Evolutionary conservation across 169 alveolate species (phyloP).

Genomic region (Blepharisma undulans): DNA sequence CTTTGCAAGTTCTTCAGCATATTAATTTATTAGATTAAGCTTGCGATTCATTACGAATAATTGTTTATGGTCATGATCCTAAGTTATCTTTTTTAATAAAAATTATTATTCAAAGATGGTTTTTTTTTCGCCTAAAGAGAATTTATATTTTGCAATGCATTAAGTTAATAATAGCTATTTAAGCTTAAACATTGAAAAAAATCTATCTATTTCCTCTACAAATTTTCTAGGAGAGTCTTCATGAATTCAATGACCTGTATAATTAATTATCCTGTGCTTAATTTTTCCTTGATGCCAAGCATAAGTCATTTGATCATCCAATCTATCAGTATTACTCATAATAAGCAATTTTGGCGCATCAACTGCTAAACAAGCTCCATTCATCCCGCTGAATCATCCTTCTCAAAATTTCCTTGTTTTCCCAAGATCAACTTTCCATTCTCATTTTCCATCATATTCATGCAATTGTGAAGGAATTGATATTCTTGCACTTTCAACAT

Average conservation of each 20-base stretch:
- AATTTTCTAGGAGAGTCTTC: slow-evolving; percentile 80
- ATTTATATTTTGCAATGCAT: no score
- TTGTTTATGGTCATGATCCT: no score
- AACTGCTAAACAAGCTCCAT: slow-evolving; percentile 74
- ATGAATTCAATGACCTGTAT: slow-evolving; percentile 87
- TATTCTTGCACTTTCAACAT: slow-evolving; percentile 84
- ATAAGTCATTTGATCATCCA: slow-evolving; percentile 88
- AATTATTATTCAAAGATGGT: background rate
- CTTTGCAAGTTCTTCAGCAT: no score
- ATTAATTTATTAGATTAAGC: no score
- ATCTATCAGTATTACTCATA: slow-evolving; percentile 87
- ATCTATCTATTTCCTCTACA: background rate
- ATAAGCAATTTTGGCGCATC: slow-evolving; percentile 79
- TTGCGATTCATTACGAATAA: no score
- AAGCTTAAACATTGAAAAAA: background rate
- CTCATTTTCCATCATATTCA: slow-evolving; percentile 63
- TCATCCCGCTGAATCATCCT: slow-evolving; percentile 90
- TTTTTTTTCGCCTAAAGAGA: no score
- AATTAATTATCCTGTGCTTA: slow-evolving; percentile 77
- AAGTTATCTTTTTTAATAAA: no score
- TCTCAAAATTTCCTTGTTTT: slow-evolving; percentile 84
- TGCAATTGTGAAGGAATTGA: slow-evolving; percentile 83
- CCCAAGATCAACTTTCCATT: slow-evolving; percentile 84
- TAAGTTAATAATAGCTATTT: background rate
- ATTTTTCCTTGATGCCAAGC: slow-evolving; percentile 92